Conservation (phyloP, 164 flowering plant species). For the Akebia trifoliata region DNA sequence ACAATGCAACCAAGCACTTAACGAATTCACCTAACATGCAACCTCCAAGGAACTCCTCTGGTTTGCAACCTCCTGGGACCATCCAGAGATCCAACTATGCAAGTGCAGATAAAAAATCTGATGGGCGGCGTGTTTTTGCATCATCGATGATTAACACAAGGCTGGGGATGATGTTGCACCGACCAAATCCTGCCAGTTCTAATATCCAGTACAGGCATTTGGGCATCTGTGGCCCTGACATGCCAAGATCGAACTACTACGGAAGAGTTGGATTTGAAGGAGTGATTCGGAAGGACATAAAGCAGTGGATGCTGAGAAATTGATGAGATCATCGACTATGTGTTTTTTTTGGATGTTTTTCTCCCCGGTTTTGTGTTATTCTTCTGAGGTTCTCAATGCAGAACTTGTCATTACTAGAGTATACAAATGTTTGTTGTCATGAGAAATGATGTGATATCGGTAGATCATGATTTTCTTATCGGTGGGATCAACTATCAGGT, state of each 20-base stretch:
- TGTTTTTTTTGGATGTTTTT: too few relatives aligned
- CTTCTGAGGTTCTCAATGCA: too few relatives aligned
- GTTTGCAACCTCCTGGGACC: conserved; percentile 17
- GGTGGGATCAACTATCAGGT: too few relatives aligned
- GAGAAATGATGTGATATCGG: too few relatives aligned
- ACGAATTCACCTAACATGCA: conserved; percentile 21
- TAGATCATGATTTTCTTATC: too few relatives aligned
- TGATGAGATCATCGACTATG: too few relatives aligned
- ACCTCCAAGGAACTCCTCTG: conserved; percentile 18
- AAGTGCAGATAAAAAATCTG: conserved; percentile 24
- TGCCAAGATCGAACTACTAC: conserved; percentile 14
- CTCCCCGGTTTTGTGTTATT: too few relatives aligned
- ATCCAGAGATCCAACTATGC: conserved; percentile 18
- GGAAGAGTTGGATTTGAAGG: conserved; percentile 30
- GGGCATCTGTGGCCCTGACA: conserved; percentile 14
- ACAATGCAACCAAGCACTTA: conserved; percentile 26
- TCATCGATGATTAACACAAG: conserved; percentile 35
- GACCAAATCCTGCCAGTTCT: conserved; percentile 31
- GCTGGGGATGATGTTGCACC: conserved; percentile 43
- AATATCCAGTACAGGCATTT: conserved; percentile 48
- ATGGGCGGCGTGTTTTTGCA: conserved; percentile 42
- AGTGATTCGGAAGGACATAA: conserved; percentile 58
- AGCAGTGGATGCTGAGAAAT: conserved; percentile 58
- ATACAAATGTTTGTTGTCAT: too few relatives aligned
- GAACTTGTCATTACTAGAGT: too few relatives aligned